Conservation (phyloP, 108 stramenopile species). For the Epithemia pelagica region DNA sequence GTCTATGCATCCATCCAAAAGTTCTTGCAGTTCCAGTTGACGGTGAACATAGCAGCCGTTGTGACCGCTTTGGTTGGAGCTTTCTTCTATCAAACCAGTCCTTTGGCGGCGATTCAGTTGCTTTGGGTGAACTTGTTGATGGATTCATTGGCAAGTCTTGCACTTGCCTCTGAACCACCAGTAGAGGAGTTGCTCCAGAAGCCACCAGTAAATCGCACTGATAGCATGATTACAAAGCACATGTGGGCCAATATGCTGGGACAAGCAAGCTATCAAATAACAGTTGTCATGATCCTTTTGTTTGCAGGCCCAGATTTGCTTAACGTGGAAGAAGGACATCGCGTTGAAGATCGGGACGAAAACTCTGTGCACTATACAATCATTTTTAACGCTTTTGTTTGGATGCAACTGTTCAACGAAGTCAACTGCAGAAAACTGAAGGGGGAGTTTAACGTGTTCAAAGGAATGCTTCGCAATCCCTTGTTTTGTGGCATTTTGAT, state of each 20-base stretch:
- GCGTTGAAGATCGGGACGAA: conserved; percentile 32
- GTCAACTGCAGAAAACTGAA: conserved; percentile 84
- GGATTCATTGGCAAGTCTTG: conserved; percentile 95
- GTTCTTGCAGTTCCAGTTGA: conserved; percentile 97
- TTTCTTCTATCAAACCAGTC: conserved; percentile 76
- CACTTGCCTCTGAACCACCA: conserved; percentile 93
- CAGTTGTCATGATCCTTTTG: conserved; percentile 62
- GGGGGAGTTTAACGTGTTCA: conserved; percentile 83
- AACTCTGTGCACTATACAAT: conserved; percentile 83
- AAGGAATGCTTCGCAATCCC: conserved; percentile 65
- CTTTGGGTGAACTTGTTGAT: conserved; percentile 98
- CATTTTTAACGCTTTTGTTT: conserved; percentile 97
- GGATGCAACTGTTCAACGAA: conserved; percentile 97
- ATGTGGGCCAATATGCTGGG: conserved; percentile 93
- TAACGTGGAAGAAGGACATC: conserved; percentile 43
- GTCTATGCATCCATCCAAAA: conserved; percentile 96
- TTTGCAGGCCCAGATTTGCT: conserved; percentile 55
- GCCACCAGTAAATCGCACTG: conserved; percentile 72
- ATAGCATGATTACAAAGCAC: conserved; percentile 71
- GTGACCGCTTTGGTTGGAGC: conserved; percentile 86
- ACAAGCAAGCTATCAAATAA: conserved; percentile 81
- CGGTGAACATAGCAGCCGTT: conserved; percentile 93
- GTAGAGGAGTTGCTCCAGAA: conserved; percentile 67
- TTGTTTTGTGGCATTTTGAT: conserved; percentile 80
- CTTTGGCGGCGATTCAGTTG: conserved; percentile 94